Base-by-base conservation (phyloP, 495 filamentous ascomycete genomes). In the Penicillium egyptiacum region DNA sequence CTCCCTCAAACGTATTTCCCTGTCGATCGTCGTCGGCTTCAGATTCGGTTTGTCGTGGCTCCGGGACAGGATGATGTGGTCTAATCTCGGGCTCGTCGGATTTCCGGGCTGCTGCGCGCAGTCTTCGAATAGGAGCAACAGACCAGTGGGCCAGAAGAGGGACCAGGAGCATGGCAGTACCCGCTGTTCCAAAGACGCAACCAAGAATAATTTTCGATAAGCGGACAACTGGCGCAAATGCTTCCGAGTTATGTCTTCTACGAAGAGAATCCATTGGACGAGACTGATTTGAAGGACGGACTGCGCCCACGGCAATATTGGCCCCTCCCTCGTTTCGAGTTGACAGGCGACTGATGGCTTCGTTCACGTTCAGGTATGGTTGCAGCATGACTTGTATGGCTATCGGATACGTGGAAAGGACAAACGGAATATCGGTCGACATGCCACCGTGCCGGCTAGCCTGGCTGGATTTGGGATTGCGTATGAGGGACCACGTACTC, bases 111-210 rank as follows among this genome's bases (percentile, higher is more conserved):
- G 92, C 91, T 31, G 81, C 80, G 56, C 89, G 87, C 26, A 96
- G 68, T 57, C 88, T 79, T 41, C 87, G 78, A 61, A 96, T 95
- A 10, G 92, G 92, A 54, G 85, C 79, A 17, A 92, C 90, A 26
- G 85, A 87, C 59, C 86, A 78, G 64, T 96, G 91, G 2, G 91
- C 89, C 40, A 91, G 80, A 0, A 92, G 88, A 26, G 91, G 78
- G 4, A 90, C 78, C 3, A 91, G 61, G 14, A 92, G 26, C 3
- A 92, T 56, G 3, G 91, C 79, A 0, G 83, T 74, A 4, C 86
- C 92, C 17, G 85, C 79, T 0, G 90, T 93, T 0, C 88, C 89
- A 63, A 96, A 95, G 1, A 95, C 89, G 50, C 90, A 95, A 2
- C 81, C 88, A 3, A 96, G 71, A 5, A 96, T 80, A 42, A 96